Evolutionary conservation across 208 protist species (phyloP).

Genomic region (Trypanosoma theileri): DNA sequence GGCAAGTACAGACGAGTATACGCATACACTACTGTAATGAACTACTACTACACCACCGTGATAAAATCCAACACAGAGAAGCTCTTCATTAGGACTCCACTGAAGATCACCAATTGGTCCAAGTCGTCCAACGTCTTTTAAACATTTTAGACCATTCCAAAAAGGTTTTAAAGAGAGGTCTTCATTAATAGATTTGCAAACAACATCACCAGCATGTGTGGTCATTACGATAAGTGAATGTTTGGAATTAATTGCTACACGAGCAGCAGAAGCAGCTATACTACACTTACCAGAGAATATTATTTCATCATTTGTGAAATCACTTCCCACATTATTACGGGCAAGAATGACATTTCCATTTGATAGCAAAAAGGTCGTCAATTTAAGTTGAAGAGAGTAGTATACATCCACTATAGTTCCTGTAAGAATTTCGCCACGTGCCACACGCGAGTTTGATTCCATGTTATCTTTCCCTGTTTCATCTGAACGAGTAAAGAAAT

Average conservation of each 20-base stretch:
- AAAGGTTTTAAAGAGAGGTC: constrained; percentile 31
- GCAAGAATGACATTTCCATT: constrained; percentile 56
- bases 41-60: constrained; percentile 53
- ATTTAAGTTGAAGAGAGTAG: constrained; percentile 33
- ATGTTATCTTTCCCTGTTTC: background rate
- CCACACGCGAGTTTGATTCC: background rate
- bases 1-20: constrained; percentile 32
- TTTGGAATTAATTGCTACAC: constrained; percentile 48
- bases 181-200: constrained; percentile 43
- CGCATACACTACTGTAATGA: constrained; percentile 65
- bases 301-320: constrained; percentile 47
- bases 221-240: constrained; percentile 59
- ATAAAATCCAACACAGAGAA: constrained; percentile 67
- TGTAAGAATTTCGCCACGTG: constrained; percentile 13
- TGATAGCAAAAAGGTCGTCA: constrained; percentile 56
- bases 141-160: constrained; percentile 55
- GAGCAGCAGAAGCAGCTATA: constrained; percentile 30
- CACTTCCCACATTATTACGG: constrained; percentile 37
- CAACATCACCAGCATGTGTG: constrained; percentile 48
- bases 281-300: constrained; percentile 38
- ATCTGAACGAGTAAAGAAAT: constrained; percentile 2
- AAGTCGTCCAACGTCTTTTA: constrained; percentile 15
- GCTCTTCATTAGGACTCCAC: constrained; percentile 58
- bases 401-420: constrained; percentile 50
- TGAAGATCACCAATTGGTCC: constrained; percentile 50